Evolutionary conservation across 768 basidiomycete species (phyloP).

Genomic region (Mycena leptocephala): DNA sequence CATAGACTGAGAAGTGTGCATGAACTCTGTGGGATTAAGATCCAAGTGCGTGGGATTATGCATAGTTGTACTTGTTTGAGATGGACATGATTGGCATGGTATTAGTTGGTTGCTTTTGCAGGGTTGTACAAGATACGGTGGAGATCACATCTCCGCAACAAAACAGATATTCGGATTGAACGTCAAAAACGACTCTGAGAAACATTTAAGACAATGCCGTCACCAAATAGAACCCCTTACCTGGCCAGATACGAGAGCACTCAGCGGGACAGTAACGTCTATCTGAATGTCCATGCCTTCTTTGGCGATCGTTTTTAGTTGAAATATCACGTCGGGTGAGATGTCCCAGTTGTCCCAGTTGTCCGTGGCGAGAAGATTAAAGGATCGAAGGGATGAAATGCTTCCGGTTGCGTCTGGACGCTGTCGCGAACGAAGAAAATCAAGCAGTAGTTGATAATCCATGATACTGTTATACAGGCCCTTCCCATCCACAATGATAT

Average conservation of each 20-base stretch:
- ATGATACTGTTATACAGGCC: background rate
- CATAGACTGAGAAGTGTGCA: constrained; percentile 26
- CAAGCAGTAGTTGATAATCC: background rate
- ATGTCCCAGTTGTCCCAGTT: background rate
- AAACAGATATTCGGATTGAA: too few relatives aligned
- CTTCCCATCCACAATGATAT: background rate
- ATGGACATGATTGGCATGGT: background rate
- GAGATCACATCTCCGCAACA: too few relatives aligned
- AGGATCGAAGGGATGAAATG: background rate
- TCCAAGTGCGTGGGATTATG: background rate
- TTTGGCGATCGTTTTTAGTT: background rate
- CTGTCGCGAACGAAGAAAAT: background rate
- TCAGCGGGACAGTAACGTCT: background rate
- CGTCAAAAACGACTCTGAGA: background rate
- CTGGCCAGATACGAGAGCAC: background rate
- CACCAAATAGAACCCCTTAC: background rate
- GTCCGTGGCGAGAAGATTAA: background rate
- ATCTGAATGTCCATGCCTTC: background rate
- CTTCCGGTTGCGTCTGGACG: background rate
- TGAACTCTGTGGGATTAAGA: background rate
- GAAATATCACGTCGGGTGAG: background rate
- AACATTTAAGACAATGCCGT: too few relatives aligned
- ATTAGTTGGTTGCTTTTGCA: too few relatives aligned
- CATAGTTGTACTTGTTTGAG: background rate
- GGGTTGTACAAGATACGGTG: too few relatives aligned